Percentiles rank a stretch among this genome's conserved stretches.
Evolutionary conservation across 306 rosid genomes (phyloP).

Genomic region (Trichosanthes truncata): DNA sequence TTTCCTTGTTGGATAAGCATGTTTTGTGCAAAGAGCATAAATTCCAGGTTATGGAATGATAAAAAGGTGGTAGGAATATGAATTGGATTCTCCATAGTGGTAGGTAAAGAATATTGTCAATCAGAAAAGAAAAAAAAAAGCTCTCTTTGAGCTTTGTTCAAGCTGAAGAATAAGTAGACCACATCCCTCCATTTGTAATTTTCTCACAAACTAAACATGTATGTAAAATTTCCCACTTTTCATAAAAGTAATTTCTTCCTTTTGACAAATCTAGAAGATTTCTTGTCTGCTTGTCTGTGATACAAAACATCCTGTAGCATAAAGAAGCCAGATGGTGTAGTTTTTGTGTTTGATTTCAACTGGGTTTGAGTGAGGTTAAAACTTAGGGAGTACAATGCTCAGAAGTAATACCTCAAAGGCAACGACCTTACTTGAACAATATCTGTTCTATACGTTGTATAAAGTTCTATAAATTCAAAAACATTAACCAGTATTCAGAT

Average conservation of each 20-base stretch:
- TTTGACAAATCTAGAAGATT: slow-evolving; percentile 9
- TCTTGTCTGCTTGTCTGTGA: slow-evolving; percentile 9
- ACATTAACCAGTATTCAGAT: neutral
- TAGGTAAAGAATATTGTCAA: slow-evolving; percentile 4
- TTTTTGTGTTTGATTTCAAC: neutral
- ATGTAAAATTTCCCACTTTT: slow-evolving; percentile 1
- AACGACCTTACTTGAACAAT: neutral
- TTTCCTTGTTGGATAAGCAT: slow-evolving; percentile 5
- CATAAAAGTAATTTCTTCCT: slow-evolving; percentile 5
- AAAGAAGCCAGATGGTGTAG: neutral
- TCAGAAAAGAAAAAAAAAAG: neutral
- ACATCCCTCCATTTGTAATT: neutral
- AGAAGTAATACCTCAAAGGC: neutral
- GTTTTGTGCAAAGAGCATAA: slow-evolving; percentile 5
- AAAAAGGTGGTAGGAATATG: neutral
- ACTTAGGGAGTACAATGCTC: neutral
- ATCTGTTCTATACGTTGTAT: neutral
- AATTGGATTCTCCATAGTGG: slow-evolving; percentile 10
- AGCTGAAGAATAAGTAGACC: neutral
- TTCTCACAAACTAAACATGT: neutral
- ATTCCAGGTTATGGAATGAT: slow-evolving; percentile 3
- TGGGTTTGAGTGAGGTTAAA: neutral
- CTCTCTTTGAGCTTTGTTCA: neutral
- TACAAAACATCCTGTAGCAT: neutral
- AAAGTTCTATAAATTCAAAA: no score